Conservation (phyloP, 306 rosid genomes). For the Alnus glutinosa region DNA sequence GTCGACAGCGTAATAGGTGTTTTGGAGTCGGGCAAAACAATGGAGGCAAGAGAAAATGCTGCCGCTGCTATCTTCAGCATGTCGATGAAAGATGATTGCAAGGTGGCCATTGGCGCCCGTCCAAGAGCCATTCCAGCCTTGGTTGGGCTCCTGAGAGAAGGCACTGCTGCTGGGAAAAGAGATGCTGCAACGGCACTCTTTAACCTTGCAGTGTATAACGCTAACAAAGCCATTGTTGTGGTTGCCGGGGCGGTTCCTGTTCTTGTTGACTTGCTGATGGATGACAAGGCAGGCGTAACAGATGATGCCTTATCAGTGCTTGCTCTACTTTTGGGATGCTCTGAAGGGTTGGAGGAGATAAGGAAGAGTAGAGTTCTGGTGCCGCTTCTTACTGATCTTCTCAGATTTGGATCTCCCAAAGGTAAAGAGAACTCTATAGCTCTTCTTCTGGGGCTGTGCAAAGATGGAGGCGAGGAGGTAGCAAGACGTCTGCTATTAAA, state of each 20-base stretch:
- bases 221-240: constrained; percentile 63
- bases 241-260: constrained; percentile 58
- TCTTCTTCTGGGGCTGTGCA: constrained; percentile 73
- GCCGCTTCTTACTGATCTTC: constrained; percentile 78
- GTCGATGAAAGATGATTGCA: constrained; percentile 74
- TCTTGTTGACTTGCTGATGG: constrained; percentile 68
- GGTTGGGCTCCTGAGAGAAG: constrained; percentile 77
- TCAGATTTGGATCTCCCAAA: constrained; percentile 84
- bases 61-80: constrained; percentile 83
- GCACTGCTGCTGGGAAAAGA: constrained; percentile 69
- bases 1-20: constrained; percentile 66
- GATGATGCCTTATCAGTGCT: constrained; percentile 77
- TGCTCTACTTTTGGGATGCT: constrained; percentile 63
- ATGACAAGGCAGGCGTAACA: constrained; percentile 80
- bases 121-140: constrained; percentile 73
- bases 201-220: constrained; percentile 71
- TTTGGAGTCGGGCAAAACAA: constrained; percentile 71
- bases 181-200: constrained; percentile 82
- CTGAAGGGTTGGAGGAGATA: constrained; percentile 68
- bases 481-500: constrained; percentile 68
- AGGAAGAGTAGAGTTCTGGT: constrained; percentile 62
- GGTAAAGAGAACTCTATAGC: constrained; percentile 86
- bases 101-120: constrained; percentile 59
- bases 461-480: constrained; percentile 79
- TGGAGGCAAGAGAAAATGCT: constrained; percentile 92